These are phyloP conservation scores for Coniella lustricola DNA, from an alignment of 2,329 filamentous ascomycete genomes.

Conservation along the genomic window DNA sequence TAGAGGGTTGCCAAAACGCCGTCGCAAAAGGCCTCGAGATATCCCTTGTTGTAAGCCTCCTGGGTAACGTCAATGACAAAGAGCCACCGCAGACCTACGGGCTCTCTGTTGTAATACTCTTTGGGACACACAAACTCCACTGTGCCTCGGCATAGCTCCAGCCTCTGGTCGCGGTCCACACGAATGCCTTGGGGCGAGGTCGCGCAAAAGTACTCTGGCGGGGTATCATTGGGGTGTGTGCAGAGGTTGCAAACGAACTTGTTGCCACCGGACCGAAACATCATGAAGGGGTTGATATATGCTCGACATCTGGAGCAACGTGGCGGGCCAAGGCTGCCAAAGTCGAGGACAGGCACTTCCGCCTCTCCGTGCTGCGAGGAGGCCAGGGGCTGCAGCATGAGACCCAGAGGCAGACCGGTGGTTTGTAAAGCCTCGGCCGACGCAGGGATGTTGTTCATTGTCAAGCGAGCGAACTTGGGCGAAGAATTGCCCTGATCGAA, in stretches of 20 bases:
- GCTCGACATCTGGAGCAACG: conserved; percentile 87
- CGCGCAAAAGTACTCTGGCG: conserved; percentile 87
- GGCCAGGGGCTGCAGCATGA: conserved; percentile 84
- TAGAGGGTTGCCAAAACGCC: conserved; percentile 83
- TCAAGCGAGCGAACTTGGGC: conserved; percentile 86
- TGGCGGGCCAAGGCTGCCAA: conserved; percentile 84
- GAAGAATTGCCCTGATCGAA: conserved; percentile 95
- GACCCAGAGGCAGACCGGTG: conserved; percentile 78
- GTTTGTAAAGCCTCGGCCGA: conserved; percentile 71
- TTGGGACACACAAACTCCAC: conserved; percentile 96
- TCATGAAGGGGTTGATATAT: conserved; percentile 99
- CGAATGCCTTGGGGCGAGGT: conserved; percentile 80
- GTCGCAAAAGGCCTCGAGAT: conserved; percentile 82
- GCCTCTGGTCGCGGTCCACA: conserved; percentile 80
- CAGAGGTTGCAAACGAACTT: conserved; percentile 98
- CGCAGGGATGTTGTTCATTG: conserved; percentile 86
- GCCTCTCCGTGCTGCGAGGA: conserved; percentile 76
- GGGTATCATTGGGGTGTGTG: conserved; percentile 91
- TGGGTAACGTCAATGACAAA: conserved; percentile 93
- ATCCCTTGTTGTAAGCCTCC: conserved; percentile 84
- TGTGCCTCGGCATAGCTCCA: conserved; percentile 83
- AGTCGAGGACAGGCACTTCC: conserved; percentile 86
- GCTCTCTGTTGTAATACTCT: conserved; percentile 96
- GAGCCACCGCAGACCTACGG: conserved; percentile 77
- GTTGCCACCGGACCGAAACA: conserved; percentile 87